Evolutionary conservation across 2,329 filamentous ascomycete species (phyloP).

Genomic region (Byssothecium circinans): DNA sequence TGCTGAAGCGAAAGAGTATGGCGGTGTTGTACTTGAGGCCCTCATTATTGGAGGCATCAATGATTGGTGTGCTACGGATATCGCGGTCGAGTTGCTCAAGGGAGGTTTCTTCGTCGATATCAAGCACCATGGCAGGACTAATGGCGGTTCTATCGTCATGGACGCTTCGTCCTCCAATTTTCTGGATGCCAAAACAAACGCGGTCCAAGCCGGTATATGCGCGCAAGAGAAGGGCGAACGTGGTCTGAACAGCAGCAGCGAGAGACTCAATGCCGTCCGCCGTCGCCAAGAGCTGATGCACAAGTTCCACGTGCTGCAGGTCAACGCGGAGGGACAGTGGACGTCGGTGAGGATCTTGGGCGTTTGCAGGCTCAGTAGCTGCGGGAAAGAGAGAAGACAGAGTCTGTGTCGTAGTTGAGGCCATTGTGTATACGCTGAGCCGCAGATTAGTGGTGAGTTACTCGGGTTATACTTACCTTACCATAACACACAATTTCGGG

Average conservation of each 20-base stretch:
- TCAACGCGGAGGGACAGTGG: conserved; percentile 25
- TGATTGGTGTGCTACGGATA: neutral
- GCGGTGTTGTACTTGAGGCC: conserved; percentile 17
- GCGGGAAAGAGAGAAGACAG: conserved; percentile 20
- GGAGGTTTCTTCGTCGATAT: conserved; percentile 11
- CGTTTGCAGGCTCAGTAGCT: conserved; percentile 1
- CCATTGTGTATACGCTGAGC: conserved; percentile 9
- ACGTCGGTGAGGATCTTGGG: conserved; percentile 10
- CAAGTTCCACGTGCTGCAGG: conserved; percentile 13
- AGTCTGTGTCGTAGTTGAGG: conserved; percentile 3
- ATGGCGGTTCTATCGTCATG: neutral
- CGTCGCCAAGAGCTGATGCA: conserved; percentile 14
- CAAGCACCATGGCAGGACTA: conserved; percentile 5
- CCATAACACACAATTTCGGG: no score
- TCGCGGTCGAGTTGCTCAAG: conserved; percentile 11
- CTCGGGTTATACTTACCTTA: conserved; percentile 9
- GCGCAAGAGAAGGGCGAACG: conserved; percentile 39
- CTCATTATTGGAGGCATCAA: neutral
- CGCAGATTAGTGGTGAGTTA: conserved; percentile 13
- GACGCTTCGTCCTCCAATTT: conserved; percentile 10
- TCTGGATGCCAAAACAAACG: conserved; percentile 47
- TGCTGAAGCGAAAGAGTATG: conserved; percentile 17
- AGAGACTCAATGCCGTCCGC: conserved; percentile 10
- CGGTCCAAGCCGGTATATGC: conserved; percentile 35
- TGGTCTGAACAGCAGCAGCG: conserved; percentile 13